Evolutionary conservation across 495 filamentous ascomycete genomes (phyloP), one percentile per base, ranked within the genome.

Genomic region (Neurospora sublineolata): DNA sequence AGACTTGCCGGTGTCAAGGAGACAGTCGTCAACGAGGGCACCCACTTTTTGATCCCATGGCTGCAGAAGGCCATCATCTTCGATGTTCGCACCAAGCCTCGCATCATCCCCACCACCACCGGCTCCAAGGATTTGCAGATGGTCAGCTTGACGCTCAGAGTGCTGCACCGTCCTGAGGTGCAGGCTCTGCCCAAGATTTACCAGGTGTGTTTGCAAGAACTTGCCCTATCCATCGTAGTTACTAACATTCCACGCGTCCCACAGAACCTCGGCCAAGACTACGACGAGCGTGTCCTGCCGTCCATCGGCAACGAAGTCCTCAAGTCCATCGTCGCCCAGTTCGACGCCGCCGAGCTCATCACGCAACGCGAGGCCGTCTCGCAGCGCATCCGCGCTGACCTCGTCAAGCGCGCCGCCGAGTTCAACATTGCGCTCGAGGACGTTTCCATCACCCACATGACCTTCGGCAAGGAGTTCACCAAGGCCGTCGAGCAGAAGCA

Each of bases 241-340:
- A 30, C 16, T 7, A 9, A 18, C 3, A 37, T 40, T 30, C 64
- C 27, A 27, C 27, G 27, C 27, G 27, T 27, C 27, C 10, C 60
- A 27, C 72, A 88, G 86, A 84, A 84, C 77, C 94, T 98, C 82
- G 95, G 95, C 78, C 90, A 88, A 83, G 95, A 99, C 81, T 99
- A 99, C 86, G 95, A 99, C 83, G 95, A 99, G 86, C 92, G 95
- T 83, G 95, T 99, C 60, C 93, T 99, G 78, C 95, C 95, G 70
- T 99, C 95, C 78, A 98, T 99, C 87, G 95, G 95, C 79, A 99
- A 99, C 87, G 95, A 99, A 91, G 95, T 99, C 76, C 93, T 99
- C 80, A 99, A 99, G 85, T 87, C 95, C 74, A 98, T 98, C 83
- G 95, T 99, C 69, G 95, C 95, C 75, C 95, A 98, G 80, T 99